These are phyloP conservation scores for Thalassiosira hispida DNA, from an alignment of 352 stramenopile genomes.

Conservation along the genomic window DNA sequence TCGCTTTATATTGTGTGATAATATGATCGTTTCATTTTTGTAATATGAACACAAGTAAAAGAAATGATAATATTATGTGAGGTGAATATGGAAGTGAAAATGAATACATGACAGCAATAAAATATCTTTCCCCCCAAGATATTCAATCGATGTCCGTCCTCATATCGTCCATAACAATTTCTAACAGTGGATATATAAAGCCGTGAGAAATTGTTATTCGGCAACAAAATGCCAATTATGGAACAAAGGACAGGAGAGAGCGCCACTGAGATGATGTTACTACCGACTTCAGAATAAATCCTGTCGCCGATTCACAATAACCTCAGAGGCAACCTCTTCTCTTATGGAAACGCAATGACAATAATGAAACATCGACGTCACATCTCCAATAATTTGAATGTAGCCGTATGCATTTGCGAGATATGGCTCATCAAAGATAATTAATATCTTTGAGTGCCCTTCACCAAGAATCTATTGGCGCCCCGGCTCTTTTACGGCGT, in stretches of 20 bases:
- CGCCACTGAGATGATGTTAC: not conserved
- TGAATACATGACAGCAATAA: not conserved
- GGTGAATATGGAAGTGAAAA: too few species aligned
- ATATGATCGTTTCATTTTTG: constrained; percentile 1
- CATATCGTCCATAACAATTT: not conserved
- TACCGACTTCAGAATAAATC: not conserved
- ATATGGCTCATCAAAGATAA: constrained; percentile 29
- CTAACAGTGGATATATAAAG: constrained; percentile 11
- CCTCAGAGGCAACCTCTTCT: not conserved
- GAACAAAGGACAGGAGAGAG: constrained; percentile 4
- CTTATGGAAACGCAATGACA: constrained; percentile 13
- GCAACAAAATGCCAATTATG: not conserved
- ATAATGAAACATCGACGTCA: not conserved
- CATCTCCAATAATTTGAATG: constrained; percentile 17
- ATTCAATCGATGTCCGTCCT: constrained; percentile 2
- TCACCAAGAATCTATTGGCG: constrained; percentile 44
- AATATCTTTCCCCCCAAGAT: not conserved
- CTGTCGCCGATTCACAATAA: not conserved
- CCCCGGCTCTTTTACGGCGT: constrained; percentile 49
- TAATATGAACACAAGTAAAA: constrained; percentile 3
- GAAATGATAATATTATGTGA: not conserved
- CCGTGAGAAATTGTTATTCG: not conserved
- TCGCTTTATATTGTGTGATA: constrained; percentile 37
- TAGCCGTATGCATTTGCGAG: constrained; percentile 56
- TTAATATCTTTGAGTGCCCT: constrained; percentile 12